Evolutionary conservation across 1,139 yeast species (phyloP).

Genomic region (Pichia sp.): DNA sequence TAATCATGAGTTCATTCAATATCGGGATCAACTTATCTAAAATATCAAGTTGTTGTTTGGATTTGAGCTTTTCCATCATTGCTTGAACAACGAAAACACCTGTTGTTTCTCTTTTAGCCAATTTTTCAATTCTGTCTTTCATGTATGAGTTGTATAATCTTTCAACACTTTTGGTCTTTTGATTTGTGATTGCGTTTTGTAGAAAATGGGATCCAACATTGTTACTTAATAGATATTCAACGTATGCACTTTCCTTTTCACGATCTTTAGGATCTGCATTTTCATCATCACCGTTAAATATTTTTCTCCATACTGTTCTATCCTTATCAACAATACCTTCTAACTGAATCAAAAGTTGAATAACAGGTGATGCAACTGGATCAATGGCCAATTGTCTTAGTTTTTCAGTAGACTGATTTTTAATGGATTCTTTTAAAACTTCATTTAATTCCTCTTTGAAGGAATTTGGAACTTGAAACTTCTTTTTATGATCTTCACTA

Average conservation of each 20-base stretch:
- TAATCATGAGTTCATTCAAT: slow-evolving; percentile 52
- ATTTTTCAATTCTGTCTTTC: slow-evolving; percentile 60
- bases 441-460: slow-evolving; percentile 57
- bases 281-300: slow-evolving; percentile 31
- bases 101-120: slow-evolving; percentile 71
- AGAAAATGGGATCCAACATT: slow-evolving; percentile 89
- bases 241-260: slow-evolving; percentile 67
- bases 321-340: slow-evolving; percentile 75
- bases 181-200: slow-evolving; percentile 60
- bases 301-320: slow-evolving; percentile 56
- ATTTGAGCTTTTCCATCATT: slow-evolving; percentile 52
- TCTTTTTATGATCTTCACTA: slow-evolving; percentile 55
- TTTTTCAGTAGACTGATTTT: slow-evolving; percentile 37
- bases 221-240: slow-evolving; percentile 78
- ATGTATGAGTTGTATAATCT: slow-evolving; percentile 67
- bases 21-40: slow-evolving; percentile 67
- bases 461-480: slow-evolving; percentile 65
- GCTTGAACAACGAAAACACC: slow-evolving; percentile 81
- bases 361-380: slow-evolving; percentile 78
- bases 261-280: slow-evolving; percentile 35
- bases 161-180: slow-evolving; percentile 61
- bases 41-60: slow-evolving; percentile 52
- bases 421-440: slow-evolving; percentile 34
- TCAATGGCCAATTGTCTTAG: slow-evolving; percentile 73
- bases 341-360: slow-evolving; percentile 72